These are phyloP conservation scores for Salix caprea DNA, from an alignment of 345 rosid species.

Conservation along the genomic window DNA sequence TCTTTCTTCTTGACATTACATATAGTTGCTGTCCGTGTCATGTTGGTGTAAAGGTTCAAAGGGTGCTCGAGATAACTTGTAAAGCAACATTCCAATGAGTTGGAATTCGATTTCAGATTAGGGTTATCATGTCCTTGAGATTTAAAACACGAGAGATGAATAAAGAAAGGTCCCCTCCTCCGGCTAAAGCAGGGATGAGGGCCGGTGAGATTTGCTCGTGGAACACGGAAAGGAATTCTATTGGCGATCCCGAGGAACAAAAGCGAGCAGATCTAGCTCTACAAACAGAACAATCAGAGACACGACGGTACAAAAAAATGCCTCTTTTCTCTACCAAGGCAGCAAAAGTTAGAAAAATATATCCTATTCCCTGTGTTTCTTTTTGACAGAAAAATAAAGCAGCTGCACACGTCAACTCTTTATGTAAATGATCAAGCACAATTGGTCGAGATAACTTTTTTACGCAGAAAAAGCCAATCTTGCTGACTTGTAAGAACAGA, in stretches of 20 bases:
- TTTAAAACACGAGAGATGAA: not conserved
- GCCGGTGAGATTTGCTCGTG: conserved; percentile 2
- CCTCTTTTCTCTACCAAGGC: not conserved
- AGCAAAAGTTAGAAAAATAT: not conserved
- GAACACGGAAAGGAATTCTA: conserved; percentile 26
- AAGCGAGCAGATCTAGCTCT: conserved; percentile 5
- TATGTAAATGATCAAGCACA: not conserved
- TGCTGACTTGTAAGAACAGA: not conserved
- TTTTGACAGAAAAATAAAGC: conserved; percentile 4
- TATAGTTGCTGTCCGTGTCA: not conserved
- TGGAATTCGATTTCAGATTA: conserved; percentile 5
- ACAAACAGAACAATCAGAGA: conserved; percentile 2
- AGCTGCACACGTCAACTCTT: not conserved
- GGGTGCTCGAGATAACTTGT: not conserved
- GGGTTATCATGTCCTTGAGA: not conserved
- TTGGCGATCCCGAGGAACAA: conserved; percentile 40
- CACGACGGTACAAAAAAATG: not conserved
- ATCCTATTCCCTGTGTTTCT: not conserved
- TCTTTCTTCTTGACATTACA: not conserved
- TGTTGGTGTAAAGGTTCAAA: not conserved
- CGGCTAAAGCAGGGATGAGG: conserved; percentile 5
- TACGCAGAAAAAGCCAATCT: not conserved
- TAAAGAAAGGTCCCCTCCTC: not conserved
- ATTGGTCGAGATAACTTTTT: not conserved
- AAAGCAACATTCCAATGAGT: not conserved